Evolutionary conservation across 2,329 filamentous ascomycete genomes (phyloP).

Genomic region (Fusarium sp.): DNA sequence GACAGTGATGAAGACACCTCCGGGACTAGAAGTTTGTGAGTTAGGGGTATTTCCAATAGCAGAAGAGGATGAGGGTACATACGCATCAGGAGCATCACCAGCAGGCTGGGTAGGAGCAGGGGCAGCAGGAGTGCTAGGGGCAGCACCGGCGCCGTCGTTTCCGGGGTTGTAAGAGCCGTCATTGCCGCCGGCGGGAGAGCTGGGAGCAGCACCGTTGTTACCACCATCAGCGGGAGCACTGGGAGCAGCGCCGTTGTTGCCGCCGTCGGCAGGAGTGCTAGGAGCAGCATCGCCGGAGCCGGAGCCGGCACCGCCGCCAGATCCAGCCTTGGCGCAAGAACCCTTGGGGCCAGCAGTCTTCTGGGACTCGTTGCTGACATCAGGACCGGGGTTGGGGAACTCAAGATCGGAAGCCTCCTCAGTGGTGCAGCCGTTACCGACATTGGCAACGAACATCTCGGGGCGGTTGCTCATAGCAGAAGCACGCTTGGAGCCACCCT

Average conservation of each 20-base stretch:
- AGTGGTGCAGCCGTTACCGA: conserved; percentile 70
- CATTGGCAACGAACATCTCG: conserved; percentile 77
- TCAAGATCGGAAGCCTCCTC: conserved; percentile 67
- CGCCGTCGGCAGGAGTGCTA: background rate
- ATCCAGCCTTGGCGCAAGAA: conserved; percentile 48
- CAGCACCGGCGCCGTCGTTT: conserved; percentile 7
- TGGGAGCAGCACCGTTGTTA: conserved; percentile 10
- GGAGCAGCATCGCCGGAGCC: conserved; percentile 18
- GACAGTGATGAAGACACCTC: conserved; percentile 58
- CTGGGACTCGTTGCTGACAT: conserved; percentile 57
- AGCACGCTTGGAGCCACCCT: conserved; percentile 53
- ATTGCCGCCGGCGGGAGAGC: background rate
- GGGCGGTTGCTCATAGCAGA: conserved; percentile 68
- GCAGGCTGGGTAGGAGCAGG: conserved; percentile 35
- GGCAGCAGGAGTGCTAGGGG: conserved; percentile 29
- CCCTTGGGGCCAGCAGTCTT: conserved; percentile 54
- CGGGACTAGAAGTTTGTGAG: conserved; percentile 51
- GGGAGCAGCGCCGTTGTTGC: conserved; percentile 9
- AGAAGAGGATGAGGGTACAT: conserved; percentile 35
- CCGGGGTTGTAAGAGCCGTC: conserved; percentile 9
- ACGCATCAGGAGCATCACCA: conserved; percentile 43
- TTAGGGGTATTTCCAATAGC: conserved; percentile 15
- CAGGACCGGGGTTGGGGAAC: conserved; percentile 74
- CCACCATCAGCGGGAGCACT: conserved; percentile 1
- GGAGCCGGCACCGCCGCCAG: conserved; percentile 31